phyloP scores from a whole-genome alignment of 2,329 filamentous ascomycete species.

The Fusarium protoensiforme region DNA sequence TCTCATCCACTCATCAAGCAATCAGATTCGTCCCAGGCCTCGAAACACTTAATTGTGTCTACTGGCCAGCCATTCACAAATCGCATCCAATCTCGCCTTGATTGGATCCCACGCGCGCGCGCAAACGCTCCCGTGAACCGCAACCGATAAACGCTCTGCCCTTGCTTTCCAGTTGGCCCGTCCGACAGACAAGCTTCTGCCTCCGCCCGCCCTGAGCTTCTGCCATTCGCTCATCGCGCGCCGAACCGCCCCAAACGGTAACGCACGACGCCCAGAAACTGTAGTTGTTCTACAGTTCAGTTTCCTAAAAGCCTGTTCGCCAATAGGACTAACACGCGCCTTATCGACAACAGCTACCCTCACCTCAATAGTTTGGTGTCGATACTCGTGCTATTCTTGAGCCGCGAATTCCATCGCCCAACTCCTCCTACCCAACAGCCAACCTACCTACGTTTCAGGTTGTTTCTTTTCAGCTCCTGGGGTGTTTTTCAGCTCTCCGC shows the following conservation, averaged over 20 bases:
- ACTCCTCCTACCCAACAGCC: conserved; percentile 1
- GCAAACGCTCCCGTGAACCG: conserved; percentile 21
- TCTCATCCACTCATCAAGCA: conserved; percentile 52
- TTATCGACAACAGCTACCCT: background rate
- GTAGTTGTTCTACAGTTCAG: background rate
- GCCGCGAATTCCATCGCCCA: background rate
- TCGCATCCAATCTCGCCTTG: conserved; percentile 41
- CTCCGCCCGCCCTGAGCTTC: conserved; percentile 6
- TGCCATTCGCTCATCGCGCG: conserved; percentile 30
- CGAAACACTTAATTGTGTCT: conserved; percentile 42
- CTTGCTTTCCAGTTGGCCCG: conserved; percentile 5
- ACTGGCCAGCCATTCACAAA: conserved; percentile 45
- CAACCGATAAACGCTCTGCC: conserved; percentile 25
- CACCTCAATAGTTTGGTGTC: background rate
- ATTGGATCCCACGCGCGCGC: conserved; percentile 38
- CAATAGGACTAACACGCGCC: background rate
- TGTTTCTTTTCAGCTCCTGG: conserved; percentile 10
- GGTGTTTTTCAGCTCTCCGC: background rate
- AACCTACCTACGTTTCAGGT: conserved; percentile 5
- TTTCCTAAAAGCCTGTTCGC: background rate
- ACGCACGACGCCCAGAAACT: conserved; percentile 17
- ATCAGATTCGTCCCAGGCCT: conserved; percentile 47
- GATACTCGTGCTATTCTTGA: background rate
- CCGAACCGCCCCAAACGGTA: conserved; percentile 34
- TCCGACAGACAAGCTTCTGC: conserved; percentile 19